These are phyloP conservation scores for Batkoa obscura DNA, from an alignment of 371 early-diverging fungal genomes.

Conservation along the genomic window DNA sequence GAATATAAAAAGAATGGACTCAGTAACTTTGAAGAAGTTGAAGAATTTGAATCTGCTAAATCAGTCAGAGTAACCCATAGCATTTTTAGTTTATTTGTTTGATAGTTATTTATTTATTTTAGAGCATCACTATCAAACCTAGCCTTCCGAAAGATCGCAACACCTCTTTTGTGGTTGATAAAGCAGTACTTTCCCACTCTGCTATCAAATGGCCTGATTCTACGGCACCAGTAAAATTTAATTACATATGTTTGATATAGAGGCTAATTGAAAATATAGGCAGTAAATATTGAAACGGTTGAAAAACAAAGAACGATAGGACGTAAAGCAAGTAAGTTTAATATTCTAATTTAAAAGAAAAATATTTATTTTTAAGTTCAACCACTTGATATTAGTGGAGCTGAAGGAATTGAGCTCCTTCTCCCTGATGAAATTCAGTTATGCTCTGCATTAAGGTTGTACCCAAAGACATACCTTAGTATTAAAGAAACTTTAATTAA, in stretches of 20 bases:
- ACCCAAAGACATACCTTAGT: slow-evolving; percentile 68
- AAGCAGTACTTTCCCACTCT: too few species aligned
- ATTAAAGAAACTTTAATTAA: slow-evolving; percentile 75
- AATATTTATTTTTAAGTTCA: slow-evolving; percentile 21
- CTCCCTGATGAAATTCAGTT: slow-evolving; percentile 55
- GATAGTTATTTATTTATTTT: neutral
- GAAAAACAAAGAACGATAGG: too few species aligned
- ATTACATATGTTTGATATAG: too few species aligned
- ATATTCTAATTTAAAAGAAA: neutral
- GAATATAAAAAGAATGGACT: slow-evolving; percentile 81
- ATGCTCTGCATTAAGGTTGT: slow-evolving; percentile 62
- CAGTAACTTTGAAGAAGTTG: slow-evolving; percentile 48
- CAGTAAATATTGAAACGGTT: too few species aligned
- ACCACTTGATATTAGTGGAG: slow-evolving; percentile 54
- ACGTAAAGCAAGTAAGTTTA: neutral
- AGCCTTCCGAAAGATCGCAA: neutral
- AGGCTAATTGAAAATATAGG: too few species aligned
- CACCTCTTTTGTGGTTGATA: neutral
- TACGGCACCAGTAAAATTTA: too few species aligned
- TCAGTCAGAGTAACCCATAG: slow-evolving; percentile 12
- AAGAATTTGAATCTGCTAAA: slow-evolving; percentile 38
- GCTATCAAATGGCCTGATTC: too few species aligned
- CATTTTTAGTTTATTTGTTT: too few species aligned
- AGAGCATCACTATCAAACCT: neutral
- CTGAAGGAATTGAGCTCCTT: slow-evolving; percentile 74